Conservation (phyloP, 441 rosid genomes). For the Bocquillonia castaneifolia region DNA sequence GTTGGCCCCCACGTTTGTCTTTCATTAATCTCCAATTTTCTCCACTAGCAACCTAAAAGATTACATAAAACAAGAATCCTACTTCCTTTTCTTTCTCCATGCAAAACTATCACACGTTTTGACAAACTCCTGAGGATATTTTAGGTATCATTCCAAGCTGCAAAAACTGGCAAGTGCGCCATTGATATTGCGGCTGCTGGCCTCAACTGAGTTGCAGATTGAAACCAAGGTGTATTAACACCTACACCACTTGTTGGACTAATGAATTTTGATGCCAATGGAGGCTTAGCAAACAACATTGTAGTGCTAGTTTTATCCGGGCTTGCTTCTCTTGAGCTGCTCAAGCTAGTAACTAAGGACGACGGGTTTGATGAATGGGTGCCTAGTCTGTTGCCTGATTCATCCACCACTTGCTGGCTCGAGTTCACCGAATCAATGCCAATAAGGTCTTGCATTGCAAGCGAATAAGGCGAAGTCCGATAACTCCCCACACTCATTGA, state of each 20-base stretch:
- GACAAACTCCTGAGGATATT: neutral
- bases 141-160: conserved; percentile 68
- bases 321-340: conserved; percentile 65
- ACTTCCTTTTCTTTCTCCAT: conserved; percentile 23
- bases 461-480: conserved; percentile 31
- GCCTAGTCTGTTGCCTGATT: conserved; percentile 30
- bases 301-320: conserved; percentile 45
- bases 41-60: conserved; percentile 28
- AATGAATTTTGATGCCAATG: conserved; percentile 47
- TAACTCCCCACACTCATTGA: conserved; percentile 23
- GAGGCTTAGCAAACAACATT: conserved; percentile 46
- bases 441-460: conserved; percentile 40
- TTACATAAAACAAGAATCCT: conserved; percentile 21
- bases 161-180: conserved; percentile 65
- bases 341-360: conserved; percentile 53
- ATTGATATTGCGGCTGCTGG: conserved; percentile 44
- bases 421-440: conserved; percentile 41
- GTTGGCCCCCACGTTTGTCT: conserved; percentile 32
- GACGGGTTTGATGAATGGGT: conserved; percentile 47
- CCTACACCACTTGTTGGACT: conserved; percentile 30
- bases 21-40: conserved; percentile 25
- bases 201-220: conserved; percentile 41
- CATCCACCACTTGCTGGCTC: conserved; percentile 34
- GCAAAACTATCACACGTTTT: conserved; percentile 25
- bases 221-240: conserved; percentile 41